phyloP scores from a whole-genome alignment of 306 rosid genomes.

The Arachis hypogaea region DNA sequence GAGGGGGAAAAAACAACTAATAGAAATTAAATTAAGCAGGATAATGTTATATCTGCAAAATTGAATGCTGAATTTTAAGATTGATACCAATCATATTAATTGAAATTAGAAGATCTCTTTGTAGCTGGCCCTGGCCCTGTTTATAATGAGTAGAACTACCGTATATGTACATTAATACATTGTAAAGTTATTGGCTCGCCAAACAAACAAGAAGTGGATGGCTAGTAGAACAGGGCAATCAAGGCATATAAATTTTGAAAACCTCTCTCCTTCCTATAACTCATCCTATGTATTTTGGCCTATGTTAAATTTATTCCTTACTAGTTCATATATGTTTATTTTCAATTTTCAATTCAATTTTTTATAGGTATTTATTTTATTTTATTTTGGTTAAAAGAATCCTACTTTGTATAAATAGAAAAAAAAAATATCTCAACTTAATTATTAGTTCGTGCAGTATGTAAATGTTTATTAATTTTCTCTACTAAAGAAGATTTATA shows the following conservation, averaged over 20 bases:
- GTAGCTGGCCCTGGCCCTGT: background rate
- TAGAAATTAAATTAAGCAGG: background rate
- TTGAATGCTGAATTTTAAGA: conserved; percentile 32
- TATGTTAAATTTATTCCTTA: too few species aligned
- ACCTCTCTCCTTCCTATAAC: background rate
- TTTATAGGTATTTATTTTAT: too few species aligned
- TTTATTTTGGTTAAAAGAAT: too few species aligned
- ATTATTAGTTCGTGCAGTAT: too few species aligned
- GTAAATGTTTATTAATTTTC: too few species aligned
- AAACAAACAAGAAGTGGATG: conserved; percentile 1
- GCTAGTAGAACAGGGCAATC: background rate
- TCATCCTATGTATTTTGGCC: background rate
- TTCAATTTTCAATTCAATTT: background rate
- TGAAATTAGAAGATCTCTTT: conserved; percentile 2
- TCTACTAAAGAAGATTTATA: too few species aligned
- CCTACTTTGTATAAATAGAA: too few species aligned
- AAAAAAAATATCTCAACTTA: too few species aligned
- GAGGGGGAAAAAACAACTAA: too few species aligned
- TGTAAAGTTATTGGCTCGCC: background rate
- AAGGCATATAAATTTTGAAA: background rate
- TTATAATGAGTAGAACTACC: conserved; percentile 41
- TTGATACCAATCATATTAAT: conserved; percentile 36
- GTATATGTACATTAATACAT: background rate
- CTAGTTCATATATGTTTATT: background rate
- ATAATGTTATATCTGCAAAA: background rate